Base-by-base conservation (phyloP, 148 eudicot genomes). In the Chenopodium album region DNA sequence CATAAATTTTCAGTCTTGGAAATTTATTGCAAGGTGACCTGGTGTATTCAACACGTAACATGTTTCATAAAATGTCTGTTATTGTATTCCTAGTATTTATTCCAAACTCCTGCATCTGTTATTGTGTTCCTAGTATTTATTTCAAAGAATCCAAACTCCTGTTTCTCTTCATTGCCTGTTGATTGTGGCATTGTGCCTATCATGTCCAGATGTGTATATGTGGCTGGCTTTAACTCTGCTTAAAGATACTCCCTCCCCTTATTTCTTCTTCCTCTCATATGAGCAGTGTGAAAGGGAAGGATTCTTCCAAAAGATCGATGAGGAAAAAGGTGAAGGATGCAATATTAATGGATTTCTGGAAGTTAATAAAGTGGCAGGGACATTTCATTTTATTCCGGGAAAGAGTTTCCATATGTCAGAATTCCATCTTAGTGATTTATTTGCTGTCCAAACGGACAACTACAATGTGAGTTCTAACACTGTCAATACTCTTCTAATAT, bases 311-410 rank as follows among this genome's bases (percentile, higher is more conserved):
- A 87, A 88, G 80, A 86, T 94, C 3, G 88, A 92, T 73, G 92
- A 89, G 59, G 94, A 93, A 90, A 89, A 89, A 68, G 99, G 98
- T 81, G 99, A 95, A 88, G 99, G 99, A 78, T 95, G 99, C 89
- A 95, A 94, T 82, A 89, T 95, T 63, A 88, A 94, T 52, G 98
- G 99, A 81, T 91, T 91, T 77, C 69, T 95, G 83, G 97, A 90
- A 82, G 99, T 95, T 66, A 93, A 91, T 76, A 95, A 88, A 89
- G 98, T 95, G 80, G 99, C 98, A 46, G 99, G 99, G 34, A 92
- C 87, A 87, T 91, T 95, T 65, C 95, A 95, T 83, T 93, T 95
- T 89, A 88, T 92, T 81, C 88, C 91, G 76, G 98, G 98, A 34
- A 93, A 94, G 86, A 91, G 93, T 87, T 90, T 95, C 87, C 97